Percentiles rank a stretch among this genome's conserved stretches.
Evolutionary conservation across 2,329 filamentous ascomycete genomes (phyloP).

Genomic region (Colletotrichum spaethianum): DNA sequence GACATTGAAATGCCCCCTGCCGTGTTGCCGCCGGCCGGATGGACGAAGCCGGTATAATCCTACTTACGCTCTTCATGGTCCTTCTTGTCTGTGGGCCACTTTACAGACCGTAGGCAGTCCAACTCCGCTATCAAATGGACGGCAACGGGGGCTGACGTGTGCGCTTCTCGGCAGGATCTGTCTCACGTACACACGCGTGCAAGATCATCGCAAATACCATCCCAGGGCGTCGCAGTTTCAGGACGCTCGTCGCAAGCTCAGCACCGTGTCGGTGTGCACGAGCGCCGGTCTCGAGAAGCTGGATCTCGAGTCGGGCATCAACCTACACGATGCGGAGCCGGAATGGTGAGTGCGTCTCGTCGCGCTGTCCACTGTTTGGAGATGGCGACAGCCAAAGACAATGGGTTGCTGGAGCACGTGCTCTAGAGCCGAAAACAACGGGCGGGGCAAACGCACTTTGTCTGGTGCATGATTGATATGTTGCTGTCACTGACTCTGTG

Average conservation of each 20-base stretch:
- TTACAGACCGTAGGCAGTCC: slow-evolving; percentile 31
- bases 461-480: not conserved
- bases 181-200: slow-evolving; percentile 18
- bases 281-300: slow-evolving; percentile 22
- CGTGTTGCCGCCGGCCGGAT: slow-evolving; percentile 3
- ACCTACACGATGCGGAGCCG: slow-evolving; percentile 18
- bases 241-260: slow-evolving; percentile 49
- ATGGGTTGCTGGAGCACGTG: not conserved
- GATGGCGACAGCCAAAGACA: not conserved
- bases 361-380: not conserved
- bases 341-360: slow-evolving; percentile 33
- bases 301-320: slow-evolving; percentile 30
- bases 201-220: slow-evolving; percentile 40
- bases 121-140: slow-evolving; percentile 3
- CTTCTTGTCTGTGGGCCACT: slow-evolving; percentile 31
- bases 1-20: slow-evolving; percentile 16
- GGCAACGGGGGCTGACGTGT: slow-evolving; percentile 23
- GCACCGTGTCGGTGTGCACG: slow-evolving; percentile 48
- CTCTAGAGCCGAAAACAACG: not conserved
- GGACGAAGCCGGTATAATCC: slow-evolving; percentile 37
- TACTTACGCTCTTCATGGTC: slow-evolving; percentile 34
- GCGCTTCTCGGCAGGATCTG: slow-evolving; percentile 8
- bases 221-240: slow-evolving; percentile 32
- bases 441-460: not conserved
- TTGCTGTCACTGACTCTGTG: slow-evolving; percentile 24